Evolutionary conservation across 2,329 filamentous ascomycete species (phyloP).

Genomic region (Tolypocladium tundrense): DNA sequence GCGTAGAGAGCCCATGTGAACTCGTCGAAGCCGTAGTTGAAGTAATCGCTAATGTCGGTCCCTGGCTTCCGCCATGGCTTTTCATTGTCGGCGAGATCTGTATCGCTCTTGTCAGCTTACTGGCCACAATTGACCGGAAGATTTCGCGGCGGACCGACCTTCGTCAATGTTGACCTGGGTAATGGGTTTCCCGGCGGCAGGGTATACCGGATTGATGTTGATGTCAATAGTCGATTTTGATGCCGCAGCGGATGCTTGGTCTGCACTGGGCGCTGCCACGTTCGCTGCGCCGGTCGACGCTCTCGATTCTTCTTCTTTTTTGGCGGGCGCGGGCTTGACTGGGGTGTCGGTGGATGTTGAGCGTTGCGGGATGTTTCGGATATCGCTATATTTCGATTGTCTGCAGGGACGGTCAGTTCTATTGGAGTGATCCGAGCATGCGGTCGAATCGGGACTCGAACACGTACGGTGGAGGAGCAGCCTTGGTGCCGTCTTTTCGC

Average conservation of each 20-base stretch:
- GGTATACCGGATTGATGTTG: slow-evolving; percentile 70
- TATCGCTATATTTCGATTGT: slow-evolving; percentile 53
- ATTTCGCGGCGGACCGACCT: slow-evolving; percentile 24
- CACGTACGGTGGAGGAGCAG: slow-evolving; percentile 47
- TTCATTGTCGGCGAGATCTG: slow-evolving; percentile 64
- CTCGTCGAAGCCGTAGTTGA: slow-evolving; percentile 98
- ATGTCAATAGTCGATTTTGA: slow-evolving; percentile 78
- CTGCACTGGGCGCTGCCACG: slow-evolving; percentile 32
- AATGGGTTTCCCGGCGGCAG: slow-evolving; percentile 69
- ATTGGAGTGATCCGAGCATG: background rate
- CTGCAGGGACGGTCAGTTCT: slow-evolving; percentile 20
- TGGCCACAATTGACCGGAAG: background rate
- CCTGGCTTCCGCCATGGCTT: slow-evolving; percentile 95
- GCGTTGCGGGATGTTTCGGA: slow-evolving; percentile 53
- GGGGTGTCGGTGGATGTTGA: slow-evolving; percentile 41
- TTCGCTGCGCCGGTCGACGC: slow-evolving; percentile 13
- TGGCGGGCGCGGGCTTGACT: slow-evolving; percentile 33
- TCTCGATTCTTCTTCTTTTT: slow-evolving; percentile 33
- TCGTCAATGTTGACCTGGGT: slow-evolving; percentile 66
- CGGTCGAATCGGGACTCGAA: background rate
- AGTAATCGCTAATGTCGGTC: slow-evolving; percentile 91
- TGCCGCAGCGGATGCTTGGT: slow-evolving; percentile 52
- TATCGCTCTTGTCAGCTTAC: slow-evolving; percentile 5
- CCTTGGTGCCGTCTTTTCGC: slow-evolving; percentile 52
- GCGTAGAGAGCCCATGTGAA: slow-evolving; percentile 97